A percentile compares a stretch with the other conserved stretches of the same genome.
phyloP scores from a whole-genome alignment of 2,329 filamentous ascomycete genomes.

The Cercospora brassicicola region DNA sequence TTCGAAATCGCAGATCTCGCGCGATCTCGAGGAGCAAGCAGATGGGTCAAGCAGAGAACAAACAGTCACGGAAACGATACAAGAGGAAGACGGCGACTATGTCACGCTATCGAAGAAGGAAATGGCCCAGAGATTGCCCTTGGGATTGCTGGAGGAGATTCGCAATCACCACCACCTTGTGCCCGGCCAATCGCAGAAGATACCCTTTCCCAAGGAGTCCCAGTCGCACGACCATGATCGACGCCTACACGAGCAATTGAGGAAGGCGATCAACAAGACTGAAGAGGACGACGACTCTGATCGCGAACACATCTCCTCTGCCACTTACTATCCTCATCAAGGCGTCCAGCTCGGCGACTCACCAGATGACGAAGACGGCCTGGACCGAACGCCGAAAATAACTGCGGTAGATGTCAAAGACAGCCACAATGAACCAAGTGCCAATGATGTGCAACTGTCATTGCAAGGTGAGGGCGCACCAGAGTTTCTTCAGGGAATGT shows the following conservation, averaged over 20 bases:
- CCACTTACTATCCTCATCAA: slow-evolving; percentile 77
- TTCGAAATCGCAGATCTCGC: slow-evolving; percentile 20
- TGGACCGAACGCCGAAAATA: slow-evolving; percentile 27
- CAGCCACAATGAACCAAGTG: neutral
- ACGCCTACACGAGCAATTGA: slow-evolving; percentile 18
- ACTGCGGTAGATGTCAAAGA: slow-evolving; percentile 9
- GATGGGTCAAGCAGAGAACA: slow-evolving; percentile 30
- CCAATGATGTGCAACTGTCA: slow-evolving; percentile 62
- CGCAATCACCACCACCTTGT: slow-evolving; percentile 55
- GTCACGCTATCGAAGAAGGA: slow-evolving; percentile 34
- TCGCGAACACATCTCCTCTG: slow-evolving; percentile 83
- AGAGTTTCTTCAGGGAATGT: slow-evolving; percentile 60
- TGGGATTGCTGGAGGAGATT: slow-evolving; percentile 58
- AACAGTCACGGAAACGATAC: slow-evolving; percentile 36
- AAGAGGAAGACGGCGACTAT: slow-evolving; percentile 35
- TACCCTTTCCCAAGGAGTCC: slow-evolving; percentile 42
- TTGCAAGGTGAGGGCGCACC: slow-evolving; percentile 61
- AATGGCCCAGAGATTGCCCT: slow-evolving; percentile 45
- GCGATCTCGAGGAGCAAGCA: slow-evolving; percentile 19
- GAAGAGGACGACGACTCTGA: slow-evolving; percentile 67
- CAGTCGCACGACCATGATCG: slow-evolving; percentile 25
- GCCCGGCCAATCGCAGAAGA: slow-evolving; percentile 44
- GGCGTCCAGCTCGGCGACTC: slow-evolving; percentile 49
- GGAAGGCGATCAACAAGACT: slow-evolving; percentile 40
- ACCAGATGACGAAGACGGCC: slow-evolving; percentile 33